Conservation (phyloP, 2,329 filamentous ascomycete species). For the Aureobasidium sp. region DNA sequence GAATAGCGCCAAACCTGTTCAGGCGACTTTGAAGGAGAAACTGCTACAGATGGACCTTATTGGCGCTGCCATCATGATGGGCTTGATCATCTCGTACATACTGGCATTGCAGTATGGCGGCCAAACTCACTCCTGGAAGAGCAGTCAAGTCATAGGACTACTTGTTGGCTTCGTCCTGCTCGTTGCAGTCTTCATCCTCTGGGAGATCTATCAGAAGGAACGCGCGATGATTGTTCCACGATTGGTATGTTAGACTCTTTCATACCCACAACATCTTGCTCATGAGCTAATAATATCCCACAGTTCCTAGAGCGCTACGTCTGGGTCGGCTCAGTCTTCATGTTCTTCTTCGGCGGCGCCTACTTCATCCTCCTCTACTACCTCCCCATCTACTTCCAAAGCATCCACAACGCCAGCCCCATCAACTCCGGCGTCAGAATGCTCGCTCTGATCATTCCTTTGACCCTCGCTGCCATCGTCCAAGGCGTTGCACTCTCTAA, state of each 20-base stretch:
- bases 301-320: not conserved
- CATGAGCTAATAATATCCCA: too few relatives aligned
- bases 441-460: not conserved
- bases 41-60: not conserved
- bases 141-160: conserved; percentile 34
- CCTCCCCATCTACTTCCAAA: conserved; percentile 41
- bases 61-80: not conserved
- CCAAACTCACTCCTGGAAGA: conserved; percentile 28
- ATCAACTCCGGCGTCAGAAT: not conserved
- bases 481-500: not conserved
- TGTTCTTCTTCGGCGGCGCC: conserved; percentile 32
- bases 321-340: conserved; percentile 21
- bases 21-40: conserved; percentile 22
- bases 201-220: not conserved
- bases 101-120: conserved; percentile 41
- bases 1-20: conserved; percentile 26
- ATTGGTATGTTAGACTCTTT: too few relatives aligned
- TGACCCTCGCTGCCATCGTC: not conserved
- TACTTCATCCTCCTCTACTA: conserved; percentile 40
- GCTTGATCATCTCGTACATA: conserved; percentile 28
- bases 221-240: conserved; percentile 10
- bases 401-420: conserved; percentile 38
- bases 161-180: conserved; percentile 35
- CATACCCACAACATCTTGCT: too few relatives aligned
- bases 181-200: not conserved